A percentile compares a stretch with the other conserved stretches of the same genome.
Conservation (phyloP, 106 monocot genomes). For the Apostasia shenzhenica region DNA sequence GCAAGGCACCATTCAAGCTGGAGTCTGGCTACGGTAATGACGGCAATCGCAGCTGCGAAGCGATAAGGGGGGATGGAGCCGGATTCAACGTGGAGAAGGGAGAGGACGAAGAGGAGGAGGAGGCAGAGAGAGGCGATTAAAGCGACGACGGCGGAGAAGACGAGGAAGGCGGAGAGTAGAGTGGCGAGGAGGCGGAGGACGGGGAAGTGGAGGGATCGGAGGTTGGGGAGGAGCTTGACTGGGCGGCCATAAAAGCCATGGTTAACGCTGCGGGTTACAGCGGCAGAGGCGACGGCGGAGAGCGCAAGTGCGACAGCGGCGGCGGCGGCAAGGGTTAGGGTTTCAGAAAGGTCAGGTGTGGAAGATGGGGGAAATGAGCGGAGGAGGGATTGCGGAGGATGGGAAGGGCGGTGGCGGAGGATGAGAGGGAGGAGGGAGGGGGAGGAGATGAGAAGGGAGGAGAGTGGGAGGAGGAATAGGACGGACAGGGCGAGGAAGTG, state of each 20-base stretch:
- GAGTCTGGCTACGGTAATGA: not conserved
- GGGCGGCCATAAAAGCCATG: conserved; percentile 12
- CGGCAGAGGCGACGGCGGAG: not conserved
- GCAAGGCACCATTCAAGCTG: conserved; percentile 12
- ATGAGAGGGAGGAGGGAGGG: conserved; percentile 6
- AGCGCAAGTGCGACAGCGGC: not conserved
- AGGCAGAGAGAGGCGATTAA: conserved; percentile 5
- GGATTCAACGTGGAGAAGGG: conserved; percentile 2
- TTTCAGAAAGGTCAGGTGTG: not conserved
- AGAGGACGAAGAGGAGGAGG: conserved; percentile 8
- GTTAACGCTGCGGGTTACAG: conserved; percentile 8
- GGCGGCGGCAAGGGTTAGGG: conserved; percentile 8
- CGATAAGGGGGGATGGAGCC: conserved; percentile 4
- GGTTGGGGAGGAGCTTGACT: conserved; percentile 4
- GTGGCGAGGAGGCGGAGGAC: conserved; percentile 9
- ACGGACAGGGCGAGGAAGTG: conserved; percentile 12
- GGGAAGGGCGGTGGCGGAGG: not conserved
- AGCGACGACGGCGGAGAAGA: conserved; percentile 4
- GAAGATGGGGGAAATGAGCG: not conserved
- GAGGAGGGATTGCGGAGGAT: conserved; percentile 2
- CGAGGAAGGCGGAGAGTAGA: not conserved
- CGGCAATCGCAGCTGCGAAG: conserved; percentile 4
- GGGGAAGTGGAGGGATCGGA: conserved; percentile 6
- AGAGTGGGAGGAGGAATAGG: conserved; percentile 12
- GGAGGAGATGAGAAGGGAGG: conserved; percentile 6